Conservation (phyloP, 169 alveolate species). For the Plasmodium inui region DNA sequence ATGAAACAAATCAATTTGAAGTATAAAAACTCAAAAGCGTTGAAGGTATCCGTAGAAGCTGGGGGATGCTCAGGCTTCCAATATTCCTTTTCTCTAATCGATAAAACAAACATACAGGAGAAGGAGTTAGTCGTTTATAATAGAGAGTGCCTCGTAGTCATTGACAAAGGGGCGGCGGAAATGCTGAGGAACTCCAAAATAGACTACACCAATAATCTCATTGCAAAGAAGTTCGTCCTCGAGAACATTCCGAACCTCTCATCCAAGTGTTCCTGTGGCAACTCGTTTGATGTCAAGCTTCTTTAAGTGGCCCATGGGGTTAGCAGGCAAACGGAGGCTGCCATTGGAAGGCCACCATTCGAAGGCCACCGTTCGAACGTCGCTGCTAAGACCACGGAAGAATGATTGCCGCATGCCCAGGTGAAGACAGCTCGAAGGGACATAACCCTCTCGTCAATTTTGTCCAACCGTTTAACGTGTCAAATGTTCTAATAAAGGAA, state of each 20-base stretch:
- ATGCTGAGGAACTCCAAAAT: constrained; percentile 78
- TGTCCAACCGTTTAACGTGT: background rate
- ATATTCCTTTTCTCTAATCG: constrained; percentile 78
- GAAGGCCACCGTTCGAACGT: background rate
- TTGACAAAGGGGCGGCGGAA: constrained; percentile 78
- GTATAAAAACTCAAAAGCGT: constrained; percentile 66
- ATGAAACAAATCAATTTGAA: constrained; percentile 70
- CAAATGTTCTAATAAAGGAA: background rate
- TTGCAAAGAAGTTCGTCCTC: constrained; percentile 80
- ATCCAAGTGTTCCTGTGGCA: constrained; percentile 86
- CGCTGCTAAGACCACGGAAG: background rate
- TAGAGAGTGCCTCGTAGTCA: constrained; percentile 73
- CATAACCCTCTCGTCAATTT: background rate
- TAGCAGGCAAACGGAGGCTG: background rate
- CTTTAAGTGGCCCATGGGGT: background rate
- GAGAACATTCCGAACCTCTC: constrained; percentile 82
- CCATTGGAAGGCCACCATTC: background rate
- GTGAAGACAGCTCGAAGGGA: background rate
- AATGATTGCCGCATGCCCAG: background rate
- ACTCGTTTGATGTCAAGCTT: constrained; percentile 81
- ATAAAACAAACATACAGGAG: constrained; percentile 51
- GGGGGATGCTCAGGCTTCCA: constrained; percentile 89
- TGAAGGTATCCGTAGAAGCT: constrained; percentile 80
- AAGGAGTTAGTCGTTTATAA: constrained; percentile 77
- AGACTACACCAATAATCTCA: constrained; percentile 79